These are phyloP conservation scores for Pythium plurisporium DNA, from an alignment of 352 stramenopile species.

Conservation along the genomic window DNA sequence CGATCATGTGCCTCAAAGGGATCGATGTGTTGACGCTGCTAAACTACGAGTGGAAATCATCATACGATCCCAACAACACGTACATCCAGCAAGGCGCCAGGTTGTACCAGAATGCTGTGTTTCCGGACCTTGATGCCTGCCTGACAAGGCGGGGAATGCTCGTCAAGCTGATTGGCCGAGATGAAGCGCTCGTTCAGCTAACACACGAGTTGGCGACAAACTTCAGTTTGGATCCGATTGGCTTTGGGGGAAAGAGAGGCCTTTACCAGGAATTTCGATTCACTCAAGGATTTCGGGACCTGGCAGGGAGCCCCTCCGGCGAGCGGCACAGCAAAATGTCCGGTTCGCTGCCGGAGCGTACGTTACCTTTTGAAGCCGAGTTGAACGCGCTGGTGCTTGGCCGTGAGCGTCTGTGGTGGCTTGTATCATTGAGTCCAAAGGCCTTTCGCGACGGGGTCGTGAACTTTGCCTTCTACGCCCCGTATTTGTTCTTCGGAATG, in stretches of 20 bases:
- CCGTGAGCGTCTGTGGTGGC: slow-evolving; percentile 17
- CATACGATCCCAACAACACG: slow-evolving; percentile 7
- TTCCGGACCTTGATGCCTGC: slow-evolving; percentile 15
- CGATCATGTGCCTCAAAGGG: slow-evolving; percentile 23
- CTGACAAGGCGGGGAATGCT: slow-evolving; percentile 9
- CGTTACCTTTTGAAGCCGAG: slow-evolving; percentile 9
- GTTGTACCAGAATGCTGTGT: slow-evolving; percentile 10
- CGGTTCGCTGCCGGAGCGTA: slow-evolving; percentile 14
- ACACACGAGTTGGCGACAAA: slow-evolving; percentile 16
- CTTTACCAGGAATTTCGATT: slow-evolving; percentile 13
- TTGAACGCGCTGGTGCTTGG: slow-evolving; percentile 16
- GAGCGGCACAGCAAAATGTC: slow-evolving; percentile 17
- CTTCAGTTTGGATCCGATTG: slow-evolving; percentile 9
- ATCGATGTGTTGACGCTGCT: slow-evolving; percentile 15
- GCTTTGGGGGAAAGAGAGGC: slow-evolving; percentile 10
- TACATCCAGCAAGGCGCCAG: slow-evolving; percentile 7
- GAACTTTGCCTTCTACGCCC: not conserved
- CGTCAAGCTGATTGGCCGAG: slow-evolving; percentile 1
- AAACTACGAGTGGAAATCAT: slow-evolving; percentile 23
- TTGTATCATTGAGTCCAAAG: not conserved
- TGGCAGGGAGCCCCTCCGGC: slow-evolving; percentile 18
- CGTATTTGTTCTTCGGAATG: slow-evolving; percentile 11
- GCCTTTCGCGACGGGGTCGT: slow-evolving; percentile 2
- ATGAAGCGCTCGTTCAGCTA: slow-evolving; percentile 11
- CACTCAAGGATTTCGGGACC: slow-evolving; percentile 18